Base-by-base conservation (phyloP, 2,329 filamentous ascomycete species). In the Colletotrichum tropicale region DNA sequence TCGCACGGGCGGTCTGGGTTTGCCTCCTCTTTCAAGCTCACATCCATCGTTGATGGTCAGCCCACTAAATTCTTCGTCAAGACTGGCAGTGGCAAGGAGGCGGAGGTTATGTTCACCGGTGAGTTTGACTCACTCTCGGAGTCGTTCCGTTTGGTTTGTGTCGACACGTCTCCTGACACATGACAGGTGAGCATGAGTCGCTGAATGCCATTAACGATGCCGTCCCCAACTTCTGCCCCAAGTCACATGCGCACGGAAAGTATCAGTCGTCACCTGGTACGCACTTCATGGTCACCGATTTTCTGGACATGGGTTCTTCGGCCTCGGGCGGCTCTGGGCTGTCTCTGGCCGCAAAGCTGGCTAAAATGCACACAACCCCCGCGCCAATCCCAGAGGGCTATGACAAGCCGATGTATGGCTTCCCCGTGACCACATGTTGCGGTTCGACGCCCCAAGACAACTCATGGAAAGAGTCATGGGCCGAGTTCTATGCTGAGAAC, bases 401-500 rank as follows among this genome's bases (percentile, higher is more conserved):
- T 77, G 84, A 89, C 2, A 87, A 81, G 48, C 91, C 92, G 4
- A 87, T 92, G 84, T 98, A 96, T 79, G 96, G 96, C 4, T 98
- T 98, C 81, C 94, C 94, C 0, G 93, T 94, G 1, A 87, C 94
- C 1, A 98, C 96, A 0, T 98, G 94, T 84, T 98, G 96, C 84
- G 96, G 96, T 3, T 91, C 95, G 61, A 97, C 95, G 9, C 90
- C 90, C 55, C 96, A 98, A 85, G 91, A 95, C 64, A 98, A 98
- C 81, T 86, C 86, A 0, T 98, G 91, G 86, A 90, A 88, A 64
- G 85, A 87, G 8, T 94, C 91, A 13, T 98, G 96, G 96, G 92
- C 94, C 1, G 92, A 95, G 0, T 98, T 98, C 81, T 98, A 95
- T 82, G 94, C 94, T 1, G 89, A 98, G 34, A 93, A 93, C 79